Evolutionary conservation across 306 rosid species (phyloP), one percentile per base, ranked within the genome.

Genomic region (Dalbergia oliveri): DNA sequence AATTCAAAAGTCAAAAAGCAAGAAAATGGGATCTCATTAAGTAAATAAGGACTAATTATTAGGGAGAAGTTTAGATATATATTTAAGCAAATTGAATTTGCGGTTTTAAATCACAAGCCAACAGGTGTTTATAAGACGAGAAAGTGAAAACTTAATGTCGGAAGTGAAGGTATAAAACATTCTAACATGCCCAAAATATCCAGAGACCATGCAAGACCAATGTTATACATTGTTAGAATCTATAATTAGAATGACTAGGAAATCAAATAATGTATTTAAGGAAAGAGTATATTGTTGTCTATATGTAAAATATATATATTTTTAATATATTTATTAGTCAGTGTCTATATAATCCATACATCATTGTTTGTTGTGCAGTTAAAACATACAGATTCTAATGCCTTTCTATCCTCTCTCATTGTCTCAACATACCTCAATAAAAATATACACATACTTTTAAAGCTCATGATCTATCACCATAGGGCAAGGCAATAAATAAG

Each of bases 41-140:
- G 1, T 21, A 21, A 21, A 21, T 21, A 21, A 21, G 44, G n/a
- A 23, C 15, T 13, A 21, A 59, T 37, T 19, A 76, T 50, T 35
- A 53, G 11, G 2, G 6, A 57, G 5, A 12, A 58, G 57, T 56
- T 26, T 5, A 73, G 68, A 57, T 41, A 9, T 44, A 31, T 56
- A 61, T 9, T 47, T 18, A 66, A 9, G 23, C 64, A 74, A 45
- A 33, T 34, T 4, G 33, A 43, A 34, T 5, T 58, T 14, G 31
- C 49, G 23, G 44, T 58, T 12, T 58, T 58, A 58, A 33, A 67
- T 45, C 66, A 58, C 2, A 21, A 66, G 59, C 31, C 69, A 58
- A 57, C 14, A 19, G 0, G 33, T 53, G 37, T 18, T 62, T 79
- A 6, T 9, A 34, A 50, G 37, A 37, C 39, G 4, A 62, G 1